Evolutionary conservation across 2,329 filamentous ascomycete genomes (phyloP), one percentile per base, ranked within the genome.

Genomic region (Microascus cirrosus): DNA sequence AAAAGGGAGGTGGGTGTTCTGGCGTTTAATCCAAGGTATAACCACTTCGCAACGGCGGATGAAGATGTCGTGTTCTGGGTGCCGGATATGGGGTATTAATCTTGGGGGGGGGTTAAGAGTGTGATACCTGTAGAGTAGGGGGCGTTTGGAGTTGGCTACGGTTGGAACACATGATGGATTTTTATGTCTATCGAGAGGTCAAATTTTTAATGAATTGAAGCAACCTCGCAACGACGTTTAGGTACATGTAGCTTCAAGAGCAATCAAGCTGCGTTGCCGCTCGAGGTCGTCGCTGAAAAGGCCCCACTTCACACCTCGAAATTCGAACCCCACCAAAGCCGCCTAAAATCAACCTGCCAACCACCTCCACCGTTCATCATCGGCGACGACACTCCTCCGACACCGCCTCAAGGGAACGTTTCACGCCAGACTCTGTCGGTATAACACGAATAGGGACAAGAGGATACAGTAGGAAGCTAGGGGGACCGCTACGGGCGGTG

Each of bases 21-120:
- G 50, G 89, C 88, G 24, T 94, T 91, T 69, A 97, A 96, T 68
- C 94, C 92, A 28, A 81, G 92, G 55, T 94, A 87, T 71, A 96
- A 97, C 71, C 85, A 96, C 75, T 81, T 97, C 63, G 92, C 90
- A 10, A 94, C 87, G 52, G 94, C 90, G 3, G 92, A 97, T 65
- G 87, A 87, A 66, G 91, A 96, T 57, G 75, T 90, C 60, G 73
- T 89, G 22, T 89, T 92, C 64, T 92, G 88, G 87, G 70, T 89
- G 39, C 88, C 88, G 1, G 87, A 90, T 68, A 81, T 83, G 51
- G 77, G 81, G 64, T 72, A 74, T 8, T 82, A 70, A 67, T 61
- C 36, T 53, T 45, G 34, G 22, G 7, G 6, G 7, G 48, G 22
- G 12, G 18, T 50, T 15, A n/a, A 34, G 20, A 20, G 55, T 56